phyloP scores from a whole-genome alignment of 2,329 filamentous ascomycete species.

The Leptoxyphium fumago region DNA sequence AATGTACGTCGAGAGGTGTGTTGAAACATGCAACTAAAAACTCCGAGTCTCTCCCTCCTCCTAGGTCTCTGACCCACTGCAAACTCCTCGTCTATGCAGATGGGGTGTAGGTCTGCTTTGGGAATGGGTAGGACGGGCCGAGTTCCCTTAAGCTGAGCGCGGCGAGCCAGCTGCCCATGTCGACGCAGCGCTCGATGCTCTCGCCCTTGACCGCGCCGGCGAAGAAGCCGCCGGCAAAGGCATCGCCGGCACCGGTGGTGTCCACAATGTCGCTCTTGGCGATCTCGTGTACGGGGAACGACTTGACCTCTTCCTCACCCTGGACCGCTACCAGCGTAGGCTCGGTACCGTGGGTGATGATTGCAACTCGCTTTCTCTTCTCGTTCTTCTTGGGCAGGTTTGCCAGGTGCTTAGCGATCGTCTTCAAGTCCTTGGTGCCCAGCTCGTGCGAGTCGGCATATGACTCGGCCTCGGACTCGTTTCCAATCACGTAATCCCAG shows the following conservation, averaged over 20 bases:
- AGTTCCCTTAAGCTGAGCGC: conserved; percentile 87
- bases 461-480: conserved; percentile 83
- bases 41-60: background rate
- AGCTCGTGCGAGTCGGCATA: conserved; percentile 74
- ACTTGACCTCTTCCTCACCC: conserved; percentile 46
- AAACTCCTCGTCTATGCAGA: conserved; percentile 1
- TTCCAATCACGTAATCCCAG: conserved; percentile 93
- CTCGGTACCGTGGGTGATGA: conserved; percentile 89
- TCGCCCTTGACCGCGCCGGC: conserved; percentile 81
- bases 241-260: conserved; percentile 90
- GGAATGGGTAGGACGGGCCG: conserved; percentile 45
- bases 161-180: conserved; percentile 95
- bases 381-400: conserved; percentile 84
- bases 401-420: conserved; percentile 75
- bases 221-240: conserved; percentile 86
- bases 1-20: background rate
- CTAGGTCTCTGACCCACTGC: background rate
- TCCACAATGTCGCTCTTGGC: conserved; percentile 69
- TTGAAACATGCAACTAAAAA: background rate
- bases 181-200: conserved; percentile 59
- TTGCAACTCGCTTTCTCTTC: conserved; percentile 67
- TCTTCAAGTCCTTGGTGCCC: conserved; percentile 58
- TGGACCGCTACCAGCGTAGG: conserved; percentile 70
- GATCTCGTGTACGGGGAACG: conserved; percentile 72
- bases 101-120: conserved; percentile 22